Evolutionary conservation across 768 basidiomycete genomes (phyloP).

Genomic region (Steccherinum ochraceum): DNA sequence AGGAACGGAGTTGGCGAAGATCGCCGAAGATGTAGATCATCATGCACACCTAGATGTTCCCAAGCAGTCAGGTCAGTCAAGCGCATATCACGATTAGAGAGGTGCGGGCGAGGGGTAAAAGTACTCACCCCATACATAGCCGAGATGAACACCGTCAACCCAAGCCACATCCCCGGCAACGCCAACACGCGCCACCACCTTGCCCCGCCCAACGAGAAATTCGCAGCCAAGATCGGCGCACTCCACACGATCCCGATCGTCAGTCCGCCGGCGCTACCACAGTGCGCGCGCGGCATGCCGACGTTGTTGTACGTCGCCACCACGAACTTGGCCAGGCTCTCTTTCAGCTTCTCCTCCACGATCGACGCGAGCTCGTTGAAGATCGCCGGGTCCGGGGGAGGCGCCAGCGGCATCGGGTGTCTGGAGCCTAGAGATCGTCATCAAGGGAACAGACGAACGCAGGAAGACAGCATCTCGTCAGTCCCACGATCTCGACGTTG

Average conservation of each 20-base stretch:
- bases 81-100: neutral
- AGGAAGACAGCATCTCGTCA: too few relatives aligned
- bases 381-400: constrained; percentile 59
- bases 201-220: constrained; percentile 38
- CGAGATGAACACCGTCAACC: constrained; percentile 52
- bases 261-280: constrained; percentile 60
- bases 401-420: constrained; percentile 8
- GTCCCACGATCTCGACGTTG: too few relatives aligned
- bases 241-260: constrained; percentile 41
- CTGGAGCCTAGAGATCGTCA: neutral
- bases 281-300: constrained; percentile 61
- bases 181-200: constrained; percentile 57
- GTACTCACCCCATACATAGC: constrained; percentile 58
- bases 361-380: constrained; percentile 57
- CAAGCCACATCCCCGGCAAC: constrained; percentile 66
- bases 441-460: too few relatives aligned
- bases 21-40: constrained; percentile 80
- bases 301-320: constrained; percentile 64
- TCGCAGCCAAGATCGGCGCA: constrained; percentile 27
- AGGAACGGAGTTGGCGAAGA: constrained; percentile 68
- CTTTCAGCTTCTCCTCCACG: constrained; percentile 51
- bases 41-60: constrained; percentile 43
- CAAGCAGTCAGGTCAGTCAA: neutral
- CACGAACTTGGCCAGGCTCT: constrained; percentile 61
- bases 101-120: neutral